phyloP scores from a whole-genome alignment of 2,329 filamentous ascomycete species.

The Cryphonectria radicalis region DNA sequence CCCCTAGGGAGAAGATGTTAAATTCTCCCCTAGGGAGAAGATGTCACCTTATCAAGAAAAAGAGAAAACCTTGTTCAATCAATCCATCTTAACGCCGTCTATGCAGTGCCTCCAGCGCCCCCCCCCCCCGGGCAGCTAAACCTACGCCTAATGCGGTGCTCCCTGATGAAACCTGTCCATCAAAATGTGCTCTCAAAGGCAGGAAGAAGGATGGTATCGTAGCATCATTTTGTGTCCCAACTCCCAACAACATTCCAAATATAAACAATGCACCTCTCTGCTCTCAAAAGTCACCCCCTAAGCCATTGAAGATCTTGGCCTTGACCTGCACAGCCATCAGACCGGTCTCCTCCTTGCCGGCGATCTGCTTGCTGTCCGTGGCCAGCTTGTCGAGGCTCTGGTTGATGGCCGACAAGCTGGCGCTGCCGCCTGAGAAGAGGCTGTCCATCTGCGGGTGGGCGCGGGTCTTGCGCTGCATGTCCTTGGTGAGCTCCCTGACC shows the following conservation, averaged over 20 bases:
- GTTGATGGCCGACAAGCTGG: constrained; percentile 43
- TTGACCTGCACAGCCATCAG: constrained; percentile 67
- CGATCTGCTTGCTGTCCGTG: constrained; percentile 64
- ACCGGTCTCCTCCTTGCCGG: constrained; percentile 65
- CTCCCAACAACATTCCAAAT: background rate
- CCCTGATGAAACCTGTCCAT: constrained; percentile 11
- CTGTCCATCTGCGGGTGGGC: constrained; percentile 33
- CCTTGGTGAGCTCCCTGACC: constrained; percentile 65
- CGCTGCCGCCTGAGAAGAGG: constrained; percentile 31
- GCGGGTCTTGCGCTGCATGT: constrained; percentile 41
- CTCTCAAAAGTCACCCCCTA: constrained; percentile 35
- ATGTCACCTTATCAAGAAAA: background rate
- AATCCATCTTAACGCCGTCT: constrained; percentile 28
- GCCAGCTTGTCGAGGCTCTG: constrained; percentile 62
- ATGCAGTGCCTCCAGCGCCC: constrained; percentile 14
- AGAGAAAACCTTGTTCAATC: constrained; percentile 14
- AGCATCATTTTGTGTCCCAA: constrained; percentile 10
- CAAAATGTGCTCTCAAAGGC: constrained; percentile 6
- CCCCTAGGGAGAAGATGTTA: background rate
- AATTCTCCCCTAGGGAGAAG: background rate
- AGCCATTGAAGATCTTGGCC: constrained; percentile 61
- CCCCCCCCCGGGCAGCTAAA: background rate
- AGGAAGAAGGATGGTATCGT: constrained; percentile 12
- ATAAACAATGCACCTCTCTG: background rate
- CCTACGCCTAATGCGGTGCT: background rate